Evolutionary conservation across 768 basidiomycete genomes (phyloP), one percentile per base, ranked within the genome.

Genomic region (Tulasnella sp.): DNA sequence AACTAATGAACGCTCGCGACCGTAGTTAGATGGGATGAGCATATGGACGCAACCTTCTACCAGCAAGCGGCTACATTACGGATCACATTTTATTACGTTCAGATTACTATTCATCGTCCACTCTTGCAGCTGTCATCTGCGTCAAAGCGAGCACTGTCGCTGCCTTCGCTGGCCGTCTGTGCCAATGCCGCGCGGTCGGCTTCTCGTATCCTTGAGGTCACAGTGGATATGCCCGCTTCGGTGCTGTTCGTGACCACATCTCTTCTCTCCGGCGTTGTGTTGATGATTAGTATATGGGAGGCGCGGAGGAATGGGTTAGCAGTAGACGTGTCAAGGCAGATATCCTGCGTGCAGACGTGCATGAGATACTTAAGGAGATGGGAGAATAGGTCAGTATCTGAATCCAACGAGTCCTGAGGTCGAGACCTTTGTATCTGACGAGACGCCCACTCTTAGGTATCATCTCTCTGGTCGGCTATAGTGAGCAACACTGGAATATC

Each of bases 181-280:
- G 81, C 83, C 17, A 91, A 90, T 62, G 78, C 90, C 0, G 85
- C 90, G 1, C 75, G 87, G 7, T 87, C 85, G 1, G 83, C 79
- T 60, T 79, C 78, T 41, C 85, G 84, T 66, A 77, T 92, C 27
- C 68, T 85, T 19, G 85, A 88, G 63, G 71, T 79, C 1, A 79
- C 53, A 70, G 75, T 50, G 63, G 34, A 38, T 49, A 66, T 67
- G 53, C 60, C 73, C 63, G 62, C 17, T 68, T 15, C 34, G 34
- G 15, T 15, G 7, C 48, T 73, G 67, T 66, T 66, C 45, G 68
- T 74, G 70, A 75, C 67, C 63, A 41, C 71, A n/a, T 69, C 76
- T 0, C 78, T 80, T 65, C 74, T 74, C 4, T 71, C 78, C 1
- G 76, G 74, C 4, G 72, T 84, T 24, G 76, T 87, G 2, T 72